Percentiles rank a stretch among this genome's conserved stretches.
Evolutionary conservation across 345 rosid species (phyloP).

Genomic region (Hevea brasiliensis): DNA sequence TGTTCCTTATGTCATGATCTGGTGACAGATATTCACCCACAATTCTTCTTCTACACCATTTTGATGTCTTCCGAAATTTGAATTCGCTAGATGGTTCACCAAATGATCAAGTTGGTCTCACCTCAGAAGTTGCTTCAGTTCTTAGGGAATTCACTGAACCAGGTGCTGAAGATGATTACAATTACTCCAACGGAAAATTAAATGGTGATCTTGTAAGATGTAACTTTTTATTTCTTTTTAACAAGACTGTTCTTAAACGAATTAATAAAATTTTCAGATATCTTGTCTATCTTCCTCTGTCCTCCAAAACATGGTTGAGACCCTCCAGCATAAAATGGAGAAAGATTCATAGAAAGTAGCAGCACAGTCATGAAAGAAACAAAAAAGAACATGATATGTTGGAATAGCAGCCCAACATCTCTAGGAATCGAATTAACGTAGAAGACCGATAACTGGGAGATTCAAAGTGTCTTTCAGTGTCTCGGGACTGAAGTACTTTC

Average conservation of each 20-base stretch:
- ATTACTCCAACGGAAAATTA: conserved; percentile 43
- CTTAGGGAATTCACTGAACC: conserved; percentile 80
- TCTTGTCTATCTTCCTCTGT: background rate
- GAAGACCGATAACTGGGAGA: background rate
- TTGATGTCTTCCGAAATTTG: conserved; percentile 77
- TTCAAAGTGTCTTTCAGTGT: no score
- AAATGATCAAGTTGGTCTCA: conserved; percentile 73
- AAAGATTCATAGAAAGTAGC: background rate
- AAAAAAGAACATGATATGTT: background rate
- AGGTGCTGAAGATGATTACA: conserved; percentile 48
- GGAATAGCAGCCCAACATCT: background rate
- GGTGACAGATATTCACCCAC: conserved; percentile 72
- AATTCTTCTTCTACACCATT: conserved; percentile 85
- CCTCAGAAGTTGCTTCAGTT: conserved; percentile 81
- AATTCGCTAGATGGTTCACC: conserved; percentile 65
- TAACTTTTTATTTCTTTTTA: conserved; percentile 4
- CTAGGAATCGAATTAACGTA: background rate
- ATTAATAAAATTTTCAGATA: background rate
- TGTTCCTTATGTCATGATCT: conserved; percentile 22
- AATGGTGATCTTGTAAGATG: conserved; percentile 55
- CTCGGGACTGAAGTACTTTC: background rate
- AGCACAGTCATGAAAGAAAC: background rate
- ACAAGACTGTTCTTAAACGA: background rate
- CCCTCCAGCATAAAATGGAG: background rate
- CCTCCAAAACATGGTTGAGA: background rate